Base-by-base conservation (phyloP, 495 filamentous ascomycete species). In the Aspergillus nanangensis region DNA sequence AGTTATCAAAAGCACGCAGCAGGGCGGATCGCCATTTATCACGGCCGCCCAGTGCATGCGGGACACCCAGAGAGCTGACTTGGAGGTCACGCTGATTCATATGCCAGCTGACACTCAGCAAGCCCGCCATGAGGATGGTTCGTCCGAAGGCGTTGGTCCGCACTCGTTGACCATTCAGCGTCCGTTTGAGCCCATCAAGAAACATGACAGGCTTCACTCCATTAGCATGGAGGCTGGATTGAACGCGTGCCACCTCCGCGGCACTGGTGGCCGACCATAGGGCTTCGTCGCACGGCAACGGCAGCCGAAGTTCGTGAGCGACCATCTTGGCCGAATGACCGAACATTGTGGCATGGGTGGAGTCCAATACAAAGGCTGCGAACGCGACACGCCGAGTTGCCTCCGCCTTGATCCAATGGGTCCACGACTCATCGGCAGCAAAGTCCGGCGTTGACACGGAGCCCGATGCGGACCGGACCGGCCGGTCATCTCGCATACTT, bases 281-380 rank as follows among this genome's bases (percentile, higher is more conserved):
- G 20, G 86, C 80, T 61, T 97, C 93, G 53, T 97, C 93, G 58
- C 93, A 97, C 10, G 93, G 93, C 20, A 98, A 69, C 1, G 93
- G 88, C 8, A 97, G 72, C 18, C 88, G 83, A 74, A 98, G 88
- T 67, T 98, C 93, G 61, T 96, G 90, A 3, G 93, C 90, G 11
- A 95, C 90, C 90, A 97, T 95, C 23, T 93, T 91, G 3, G 90
- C 92, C 14, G 90, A 91, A 63, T 98, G 93, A 0, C 93, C 93
- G 65, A 97, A 98, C 87, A 98, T 96, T 33, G 89, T 96, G 3
- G 92, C 90, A 67, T 98, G 93, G 5, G 89, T 94, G 3, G 91
- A 94, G 62, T 98, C 93, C 42, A 96, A 82, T 18, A 98, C 84
- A 63, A 96, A 98, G 2, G 93, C 93, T 13, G 85, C 92, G 72